Conservation (phyloP, 2,329 filamentous ascomycete genomes). For the Rutstroemia sp. region DNA sequence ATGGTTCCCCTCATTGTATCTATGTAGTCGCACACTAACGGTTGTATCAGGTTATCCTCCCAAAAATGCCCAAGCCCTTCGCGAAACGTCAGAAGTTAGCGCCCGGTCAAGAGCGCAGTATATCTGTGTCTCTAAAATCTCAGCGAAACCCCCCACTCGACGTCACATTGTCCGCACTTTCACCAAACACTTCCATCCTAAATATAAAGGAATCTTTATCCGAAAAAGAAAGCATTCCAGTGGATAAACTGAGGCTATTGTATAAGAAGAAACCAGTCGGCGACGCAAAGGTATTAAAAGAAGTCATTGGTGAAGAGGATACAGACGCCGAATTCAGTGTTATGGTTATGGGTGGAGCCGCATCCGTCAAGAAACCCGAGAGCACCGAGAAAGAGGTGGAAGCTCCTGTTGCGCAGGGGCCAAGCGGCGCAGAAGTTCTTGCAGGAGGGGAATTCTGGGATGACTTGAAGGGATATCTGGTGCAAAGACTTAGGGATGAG, state of each 20-base stretch:
- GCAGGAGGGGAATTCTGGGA: slow-evolving; percentile 74
- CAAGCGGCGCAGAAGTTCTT: slow-evolving; percentile 54
- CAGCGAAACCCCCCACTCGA: slow-evolving; percentile 68
- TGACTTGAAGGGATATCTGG: slow-evolving; percentile 74
- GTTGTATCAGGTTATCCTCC: slow-evolving; percentile 57
- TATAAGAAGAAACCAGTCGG: slow-evolving; percentile 78
- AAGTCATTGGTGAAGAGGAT: slow-evolving; percentile 54
- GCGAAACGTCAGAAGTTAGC: slow-evolving; percentile 37
- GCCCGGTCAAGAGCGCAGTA: slow-evolving; percentile 45
- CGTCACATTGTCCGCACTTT: slow-evolving; percentile 55
- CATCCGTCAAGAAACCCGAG: slow-evolving; percentile 34
- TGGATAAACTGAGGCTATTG: slow-evolving; percentile 80
- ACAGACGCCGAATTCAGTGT: slow-evolving; percentile 66
- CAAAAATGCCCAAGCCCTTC: slow-evolving; percentile 55
- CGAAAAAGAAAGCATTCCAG: slow-evolving; percentile 51
- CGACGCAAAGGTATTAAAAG: slow-evolving; percentile 70
- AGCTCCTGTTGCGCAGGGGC: slow-evolving; percentile 40
- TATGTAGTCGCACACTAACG: slow-evolving; percentile 6
- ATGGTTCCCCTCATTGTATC: slow-evolving; percentile 30
- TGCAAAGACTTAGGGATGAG: slow-evolving; percentile 70
- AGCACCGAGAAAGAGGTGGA: slow-evolving; percentile 29
- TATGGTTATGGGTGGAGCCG: slow-evolving; percentile 77
- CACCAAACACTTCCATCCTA: slow-evolving; percentile 65
- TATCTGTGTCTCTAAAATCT: slow-evolving; percentile 62
- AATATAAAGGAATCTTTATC: slow-evolving; percentile 70